These are phyloP conservation scores for Wickerhamomyces sp. DNA, from an alignment of 1,139 yeast species.

Conservation along the genomic window DNA sequence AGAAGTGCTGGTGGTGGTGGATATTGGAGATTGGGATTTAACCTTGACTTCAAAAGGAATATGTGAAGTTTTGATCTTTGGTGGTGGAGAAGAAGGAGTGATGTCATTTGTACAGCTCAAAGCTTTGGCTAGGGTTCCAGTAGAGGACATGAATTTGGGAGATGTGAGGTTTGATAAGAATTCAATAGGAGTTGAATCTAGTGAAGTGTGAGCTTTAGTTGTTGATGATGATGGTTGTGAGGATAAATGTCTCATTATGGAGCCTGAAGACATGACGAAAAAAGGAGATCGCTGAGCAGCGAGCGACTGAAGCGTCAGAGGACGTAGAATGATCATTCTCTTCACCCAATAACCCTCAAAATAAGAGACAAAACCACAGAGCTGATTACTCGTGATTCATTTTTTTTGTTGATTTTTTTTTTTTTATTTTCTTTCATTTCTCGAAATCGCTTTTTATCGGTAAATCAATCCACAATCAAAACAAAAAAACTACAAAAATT, in stretches of 20 bases:
- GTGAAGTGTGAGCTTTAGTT: conserved; percentile 2
- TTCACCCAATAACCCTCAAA: too few species aligned
- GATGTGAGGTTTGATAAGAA: conserved; percentile 29
- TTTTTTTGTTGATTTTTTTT: background rate
- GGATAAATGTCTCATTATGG: background rate
- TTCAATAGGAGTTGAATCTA: conserved; percentile 33
- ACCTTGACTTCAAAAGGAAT: conserved; percentile 60
- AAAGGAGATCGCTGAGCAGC: background rate
- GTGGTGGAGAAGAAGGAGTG: conserved; percentile 5
- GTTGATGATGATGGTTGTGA: background rate
- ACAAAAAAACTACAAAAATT: too few species aligned
- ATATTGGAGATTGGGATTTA: too few species aligned
- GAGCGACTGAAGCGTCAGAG: background rate
- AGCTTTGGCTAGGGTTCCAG: conserved; percentile 24
- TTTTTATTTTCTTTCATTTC: too few species aligned
- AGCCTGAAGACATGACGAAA: background rate
- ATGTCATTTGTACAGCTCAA: conserved; percentile 33
- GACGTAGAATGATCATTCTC: background rate
- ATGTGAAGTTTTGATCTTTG: conserved; percentile 23
- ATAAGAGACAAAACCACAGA: too few species aligned
- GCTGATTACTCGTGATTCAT: too few species aligned
- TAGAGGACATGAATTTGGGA: conserved; percentile 10
- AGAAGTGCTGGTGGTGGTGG: too few species aligned
- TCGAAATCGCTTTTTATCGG: background rate
- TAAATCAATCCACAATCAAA: background rate